Percentiles rank a stretch among this genome's conserved stretches.
phyloP scores from a whole-genome alignment of 2,329 filamentous ascomycete genomes.

The Neophaeococcomyces aloes region DNA sequence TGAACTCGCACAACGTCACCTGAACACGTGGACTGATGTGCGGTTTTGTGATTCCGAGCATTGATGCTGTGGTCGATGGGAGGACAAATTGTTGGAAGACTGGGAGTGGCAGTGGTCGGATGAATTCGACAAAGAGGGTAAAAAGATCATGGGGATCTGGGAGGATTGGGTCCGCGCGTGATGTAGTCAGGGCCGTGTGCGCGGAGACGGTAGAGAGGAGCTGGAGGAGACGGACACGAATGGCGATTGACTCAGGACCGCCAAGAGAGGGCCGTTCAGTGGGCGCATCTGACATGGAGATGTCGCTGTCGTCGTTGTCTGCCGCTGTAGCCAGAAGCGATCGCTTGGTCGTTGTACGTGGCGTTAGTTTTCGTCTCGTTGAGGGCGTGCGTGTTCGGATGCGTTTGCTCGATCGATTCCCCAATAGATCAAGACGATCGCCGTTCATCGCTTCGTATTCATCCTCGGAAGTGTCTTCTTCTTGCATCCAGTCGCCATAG shows the following conservation, averaged over 20 bases:
- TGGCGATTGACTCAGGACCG: slow-evolving; percentile 29
- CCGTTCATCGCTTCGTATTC: slow-evolving; percentile 7
- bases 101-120: slow-evolving; percentile 35
- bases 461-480: slow-evolving; percentile 28
- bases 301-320: slow-evolving; percentile 12
- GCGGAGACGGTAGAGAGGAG: slow-evolving; percentile 33
- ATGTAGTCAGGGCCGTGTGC: slow-evolving; percentile 22
- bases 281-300: slow-evolving; percentile 9
- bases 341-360: neutral
- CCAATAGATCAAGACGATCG: neutral
- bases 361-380: slow-evolving; percentile 19
- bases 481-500: slow-evolving; percentile 37
- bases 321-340: slow-evolving; percentile 10
- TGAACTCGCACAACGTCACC: slow-evolving; percentile 43
- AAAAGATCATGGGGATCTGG: slow-evolving; percentile 31
- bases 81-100: slow-evolving; percentile 38
- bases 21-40: slow-evolving; percentile 26
- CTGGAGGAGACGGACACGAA: slow-evolving; percentile 37
- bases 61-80: slow-evolving; percentile 26
- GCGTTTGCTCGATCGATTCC: neutral
- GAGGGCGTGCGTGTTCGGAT: slow-evolving; percentile 20
- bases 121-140: slow-evolving; percentile 36
- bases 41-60: slow-evolving; percentile 19
- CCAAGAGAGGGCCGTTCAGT: slow-evolving; percentile 25
- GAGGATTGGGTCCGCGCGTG: slow-evolving; percentile 23